Percentiles rank a stretch among this genome's conserved stretches.
Conservation (phyloP, 495 filamentous ascomycete species). For the Penicillium tannophilum region DNA sequence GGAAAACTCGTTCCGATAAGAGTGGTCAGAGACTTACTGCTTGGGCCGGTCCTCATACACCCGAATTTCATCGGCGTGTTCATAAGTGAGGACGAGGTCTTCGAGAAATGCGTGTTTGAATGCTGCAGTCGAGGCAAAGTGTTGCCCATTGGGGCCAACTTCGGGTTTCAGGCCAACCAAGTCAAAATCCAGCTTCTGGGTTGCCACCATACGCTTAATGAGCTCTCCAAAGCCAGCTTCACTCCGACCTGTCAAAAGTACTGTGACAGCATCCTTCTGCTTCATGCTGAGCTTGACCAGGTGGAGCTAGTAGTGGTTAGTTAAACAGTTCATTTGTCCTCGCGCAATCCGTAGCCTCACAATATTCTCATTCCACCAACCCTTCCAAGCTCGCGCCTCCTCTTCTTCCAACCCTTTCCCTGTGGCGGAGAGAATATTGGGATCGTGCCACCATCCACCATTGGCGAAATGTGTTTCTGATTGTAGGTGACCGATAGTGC, state of each 20-base stretch:
- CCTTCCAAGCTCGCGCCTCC: constrained; percentile 81
- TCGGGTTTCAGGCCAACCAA: constrained; percentile 86
- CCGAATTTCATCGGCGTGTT: constrained; percentile 75
- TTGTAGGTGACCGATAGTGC: constrained; percentile 74
- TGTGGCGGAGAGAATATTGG: constrained; percentile 79
- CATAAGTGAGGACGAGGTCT: constrained; percentile 82
- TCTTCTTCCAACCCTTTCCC: constrained; percentile 83
- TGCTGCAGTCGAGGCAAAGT: constrained; percentile 73
- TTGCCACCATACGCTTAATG: constrained; percentile 78
- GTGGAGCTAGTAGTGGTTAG: constrained; percentile 58
- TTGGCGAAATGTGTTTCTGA: constrained; percentile 73
- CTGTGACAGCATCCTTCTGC: constrained; percentile 82
- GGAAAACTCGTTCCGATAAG: constrained; percentile 6
- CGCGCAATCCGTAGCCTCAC: constrained; percentile 34
- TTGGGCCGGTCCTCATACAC: constrained; percentile 67
- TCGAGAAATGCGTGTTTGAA: constrained; percentile 87
- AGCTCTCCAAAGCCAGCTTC: constrained; percentile 76
- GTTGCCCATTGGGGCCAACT: constrained; percentile 74
- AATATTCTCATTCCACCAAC: constrained; percentile 98
- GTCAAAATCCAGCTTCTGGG: constrained; percentile 82
- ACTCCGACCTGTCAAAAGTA: constrained; percentile 87
- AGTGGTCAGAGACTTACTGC: constrained; percentile 51
- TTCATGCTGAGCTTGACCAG: constrained; percentile 80
- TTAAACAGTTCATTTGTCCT: constrained; percentile 1
- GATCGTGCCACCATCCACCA: constrained; percentile 98